These are phyloP conservation scores for Globisporangium barbulae DNA, from an alignment of 352 stramenopile species.

Conservation along the genomic window DNA sequence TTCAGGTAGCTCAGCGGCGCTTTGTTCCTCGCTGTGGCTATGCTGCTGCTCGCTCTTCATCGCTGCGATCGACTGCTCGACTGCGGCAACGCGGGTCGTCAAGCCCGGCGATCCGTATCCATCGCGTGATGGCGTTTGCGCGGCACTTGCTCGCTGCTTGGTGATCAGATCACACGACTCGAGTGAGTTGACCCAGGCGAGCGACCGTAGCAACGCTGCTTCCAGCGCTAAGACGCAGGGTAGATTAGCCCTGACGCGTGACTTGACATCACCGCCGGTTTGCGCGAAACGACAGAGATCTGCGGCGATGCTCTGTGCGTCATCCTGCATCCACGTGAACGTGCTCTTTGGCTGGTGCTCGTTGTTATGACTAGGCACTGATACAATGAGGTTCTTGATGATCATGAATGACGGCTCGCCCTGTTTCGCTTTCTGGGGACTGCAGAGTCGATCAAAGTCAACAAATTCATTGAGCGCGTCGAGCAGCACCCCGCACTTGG, in stretches of 20 bases:
- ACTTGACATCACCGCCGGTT: not conserved
- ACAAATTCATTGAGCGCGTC: constrained; percentile 27
- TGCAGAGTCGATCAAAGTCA: constrained; percentile 29
- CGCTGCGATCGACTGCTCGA: constrained; percentile 15
- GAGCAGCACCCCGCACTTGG: constrained; percentile 24
- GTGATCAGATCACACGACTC: constrained; percentile 18
- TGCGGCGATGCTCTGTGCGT: constrained; percentile 30
- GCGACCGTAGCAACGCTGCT: constrained; percentile 23
- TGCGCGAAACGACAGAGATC: constrained; percentile 41
- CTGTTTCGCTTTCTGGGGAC: constrained; percentile 1
- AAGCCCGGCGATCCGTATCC: not conserved
- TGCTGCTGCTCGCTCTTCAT: not conserved
- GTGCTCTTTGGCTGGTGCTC: not conserved
- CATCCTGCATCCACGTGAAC: constrained; percentile 38
- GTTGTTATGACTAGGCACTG: not conserved
- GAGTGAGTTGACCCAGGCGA: constrained; percentile 40
- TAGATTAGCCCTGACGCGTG: not conserved
- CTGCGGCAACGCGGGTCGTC: not conserved
- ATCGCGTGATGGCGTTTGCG: not conserved
- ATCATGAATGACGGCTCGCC: constrained; percentile 34
- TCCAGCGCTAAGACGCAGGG: constrained; percentile 22
- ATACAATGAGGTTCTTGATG: constrained; percentile 32
- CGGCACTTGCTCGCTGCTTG: not conserved
- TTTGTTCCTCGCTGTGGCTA: not conserved
- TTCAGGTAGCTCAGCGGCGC: not conserved